A percentile compares a stretch with the other conserved stretches of the same genome.
phyloP scores from a whole-genome alignment of 805 yeast genomes.

The Teunomyces cretensis region DNA sequence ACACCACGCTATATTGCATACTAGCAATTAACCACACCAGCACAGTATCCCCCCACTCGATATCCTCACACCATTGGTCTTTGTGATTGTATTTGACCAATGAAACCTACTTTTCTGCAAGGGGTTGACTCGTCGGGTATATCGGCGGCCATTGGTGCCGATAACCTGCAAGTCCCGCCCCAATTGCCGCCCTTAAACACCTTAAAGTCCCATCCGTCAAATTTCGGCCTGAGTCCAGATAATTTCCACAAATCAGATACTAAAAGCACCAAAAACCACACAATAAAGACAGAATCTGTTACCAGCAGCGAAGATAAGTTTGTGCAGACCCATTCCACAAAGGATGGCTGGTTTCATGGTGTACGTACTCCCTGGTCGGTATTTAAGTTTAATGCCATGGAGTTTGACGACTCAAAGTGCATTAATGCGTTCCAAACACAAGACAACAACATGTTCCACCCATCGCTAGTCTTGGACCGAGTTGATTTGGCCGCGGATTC shows the following conservation, averaged over 20 bases:
- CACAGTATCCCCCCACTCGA: neutral
- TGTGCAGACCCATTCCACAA: neutral
- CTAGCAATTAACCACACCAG: neutral
- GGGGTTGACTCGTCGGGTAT: neutral
- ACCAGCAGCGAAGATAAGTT: neutral
- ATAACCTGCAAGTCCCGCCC: neutral
- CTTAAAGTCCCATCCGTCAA: neutral
- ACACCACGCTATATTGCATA: neutral
- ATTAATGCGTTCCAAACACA: constrained; percentile 11
- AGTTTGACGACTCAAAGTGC: constrained; percentile 8
- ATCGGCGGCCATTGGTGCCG: neutral
- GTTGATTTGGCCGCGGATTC: constrained; percentile 8
- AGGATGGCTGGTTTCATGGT: constrained; percentile 29
- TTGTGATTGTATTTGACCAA: neutral
- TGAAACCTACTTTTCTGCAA: neutral
- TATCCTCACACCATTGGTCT: no score
- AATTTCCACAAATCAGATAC: neutral
- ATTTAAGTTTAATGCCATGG: constrained; percentile 19
- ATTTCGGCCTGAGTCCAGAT: neutral
- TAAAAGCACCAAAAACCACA: neutral
- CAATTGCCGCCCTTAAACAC: neutral
- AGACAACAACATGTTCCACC: constrained; percentile 19
- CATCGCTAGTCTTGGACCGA: constrained; percentile 23
- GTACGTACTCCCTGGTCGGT: constrained; percentile 24
- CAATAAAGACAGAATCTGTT: neutral